Conservation (phyloP, 2,329 filamentous ascomycete genomes). For the Myrmaecium sp. region DNA sequence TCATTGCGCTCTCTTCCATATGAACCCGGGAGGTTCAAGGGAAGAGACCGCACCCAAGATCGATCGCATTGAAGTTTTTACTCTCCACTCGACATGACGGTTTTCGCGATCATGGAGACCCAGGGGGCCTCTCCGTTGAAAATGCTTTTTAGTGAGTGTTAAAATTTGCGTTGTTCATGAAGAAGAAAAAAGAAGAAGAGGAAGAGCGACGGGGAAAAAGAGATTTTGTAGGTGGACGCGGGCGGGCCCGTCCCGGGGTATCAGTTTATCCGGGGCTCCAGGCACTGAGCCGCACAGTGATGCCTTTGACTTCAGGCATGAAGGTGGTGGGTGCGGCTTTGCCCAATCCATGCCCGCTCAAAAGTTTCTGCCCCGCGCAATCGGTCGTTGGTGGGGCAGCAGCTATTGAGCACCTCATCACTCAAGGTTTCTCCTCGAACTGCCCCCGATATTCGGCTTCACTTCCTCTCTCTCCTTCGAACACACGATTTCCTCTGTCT, state of each 20-base stretch:
- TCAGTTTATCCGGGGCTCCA: background rate
- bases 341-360: conserved; percentile 1
- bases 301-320: background rate
- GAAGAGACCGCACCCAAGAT: conserved; percentile 43
- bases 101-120: conserved; percentile 39
- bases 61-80: conserved; percentile 25
- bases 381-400: no score
- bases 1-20: conserved; percentile 43
- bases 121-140: conserved; percentile 30
- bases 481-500: conserved; percentile 2
- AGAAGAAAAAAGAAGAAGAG: conserved; percentile 25
- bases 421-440: no score
- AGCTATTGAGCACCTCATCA: no score
- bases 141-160: conserved; percentile 42
- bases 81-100: conserved; percentile 42
- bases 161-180: conserved; percentile 39
- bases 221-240: conserved; percentile 7
- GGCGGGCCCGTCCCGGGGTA: conserved; percentile 5
- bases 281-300: background rate
- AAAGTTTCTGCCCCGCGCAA: no score
- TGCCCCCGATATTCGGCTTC: no score
- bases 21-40: conserved; percentile 18
- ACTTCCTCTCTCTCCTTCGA: conserved; percentile 4
- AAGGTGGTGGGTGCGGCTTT: conserved; percentile 2
- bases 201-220: conserved; percentile 5